Conservation (phyloP, 2,329 filamentous ascomycete species). For the Rutstroemia sp. region DNA sequence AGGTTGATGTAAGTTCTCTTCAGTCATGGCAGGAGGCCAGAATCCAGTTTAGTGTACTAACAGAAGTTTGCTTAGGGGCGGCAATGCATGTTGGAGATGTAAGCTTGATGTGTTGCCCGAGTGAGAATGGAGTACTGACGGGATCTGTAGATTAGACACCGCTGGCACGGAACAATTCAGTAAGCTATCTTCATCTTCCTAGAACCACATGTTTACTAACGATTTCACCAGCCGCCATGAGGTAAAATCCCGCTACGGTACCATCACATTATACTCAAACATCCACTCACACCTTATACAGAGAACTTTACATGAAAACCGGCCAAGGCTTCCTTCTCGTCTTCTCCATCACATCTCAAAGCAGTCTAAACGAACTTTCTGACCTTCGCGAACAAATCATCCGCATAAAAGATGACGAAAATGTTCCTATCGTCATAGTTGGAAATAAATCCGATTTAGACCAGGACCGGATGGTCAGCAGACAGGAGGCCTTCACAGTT, state of each 20-base stretch:
- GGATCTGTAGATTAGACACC: constrained; percentile 51
- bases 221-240: constrained; percentile 43
- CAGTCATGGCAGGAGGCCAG: too few species aligned
- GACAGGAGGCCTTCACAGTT: constrained; percentile 57
- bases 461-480: constrained; percentile 60
- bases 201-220: constrained; percentile 18
- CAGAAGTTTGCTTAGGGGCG: constrained; percentile 44
- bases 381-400: constrained; percentile 67
- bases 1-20: constrained; percentile 57
- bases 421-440: constrained; percentile 64
- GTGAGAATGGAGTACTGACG: constrained; percentile 11
- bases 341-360: constrained; percentile 65
- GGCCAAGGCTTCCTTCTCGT: constrained; percentile 70
- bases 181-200: constrained; percentile 36
- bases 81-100: constrained; percentile 68
- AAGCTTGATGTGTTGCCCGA: constrained; percentile 25
- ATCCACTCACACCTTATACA: constrained; percentile 20
- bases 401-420: constrained; percentile 64
- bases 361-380: constrained; percentile 60
- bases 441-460: constrained; percentile 70
- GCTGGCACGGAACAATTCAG: constrained; percentile 72
- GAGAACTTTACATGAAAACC: constrained; percentile 69
- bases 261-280: background rate
- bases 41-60: background rate
- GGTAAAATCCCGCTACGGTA: constrained; percentile 32